These are phyloP conservation scores for Cordyceps fumosorosea DNA, from an alignment of 2,329 filamentous ascomycete species.

Conservation along the genomic window DNA sequence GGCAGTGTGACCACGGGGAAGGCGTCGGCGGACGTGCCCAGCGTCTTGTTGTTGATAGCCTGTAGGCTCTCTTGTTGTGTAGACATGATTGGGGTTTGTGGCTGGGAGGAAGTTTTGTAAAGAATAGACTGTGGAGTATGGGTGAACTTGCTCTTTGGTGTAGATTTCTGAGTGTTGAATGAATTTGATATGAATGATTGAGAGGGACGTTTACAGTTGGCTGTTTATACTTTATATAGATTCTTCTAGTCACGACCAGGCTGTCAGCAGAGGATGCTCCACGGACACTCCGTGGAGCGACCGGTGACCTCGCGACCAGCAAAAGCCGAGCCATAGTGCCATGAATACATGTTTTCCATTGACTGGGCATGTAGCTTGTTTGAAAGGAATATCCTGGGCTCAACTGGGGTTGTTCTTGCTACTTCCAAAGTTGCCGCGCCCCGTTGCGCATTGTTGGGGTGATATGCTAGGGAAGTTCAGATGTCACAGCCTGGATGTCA, in stretches of 20 bases:
- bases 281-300: neutral
- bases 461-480: too few relatives aligned
- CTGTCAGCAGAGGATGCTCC: neutral
- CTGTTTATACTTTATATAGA: neutral
- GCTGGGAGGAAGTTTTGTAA: neutral
- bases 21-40: conserved; percentile 9
- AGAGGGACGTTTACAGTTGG: neutral
- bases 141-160: neutral
- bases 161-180: neutral
- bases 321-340: neutral
- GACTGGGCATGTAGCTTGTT: too few relatives aligned
- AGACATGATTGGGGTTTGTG: neutral
- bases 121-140: too few relatives aligned
- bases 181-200: neutral
- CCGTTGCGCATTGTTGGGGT: too few relatives aligned
- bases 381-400: too few relatives aligned
- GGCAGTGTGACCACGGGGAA: conserved; percentile 16
- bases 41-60: conserved; percentile 15
- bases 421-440: too few relatives aligned
- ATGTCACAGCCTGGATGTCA: too few relatives aligned
- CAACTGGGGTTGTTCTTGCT: too few relatives aligned
- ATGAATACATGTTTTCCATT: too few relatives aligned
- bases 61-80: neutral
- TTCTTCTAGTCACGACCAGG: neutral
- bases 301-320: neutral